Percentiles rank a stretch among this genome's conserved stretches.
Evolutionary conservation across 2,329 filamentous ascomycete genomes (phyloP).

Genomic region (Chaetothyriales sp.): DNA sequence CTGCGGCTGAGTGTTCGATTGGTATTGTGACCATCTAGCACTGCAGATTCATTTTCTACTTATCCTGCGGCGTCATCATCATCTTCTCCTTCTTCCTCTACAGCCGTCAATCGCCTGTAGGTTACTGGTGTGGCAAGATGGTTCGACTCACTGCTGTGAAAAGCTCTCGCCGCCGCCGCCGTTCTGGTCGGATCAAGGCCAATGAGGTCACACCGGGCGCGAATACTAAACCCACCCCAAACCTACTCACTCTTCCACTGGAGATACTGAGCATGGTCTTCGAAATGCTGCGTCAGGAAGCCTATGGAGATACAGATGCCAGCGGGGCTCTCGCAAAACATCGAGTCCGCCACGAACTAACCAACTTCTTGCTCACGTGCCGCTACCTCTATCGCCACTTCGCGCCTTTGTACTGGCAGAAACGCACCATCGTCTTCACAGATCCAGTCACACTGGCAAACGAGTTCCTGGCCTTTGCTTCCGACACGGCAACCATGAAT

Average conservation of each 20-base stretch:
- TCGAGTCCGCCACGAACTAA: background rate
- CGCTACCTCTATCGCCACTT: background rate
- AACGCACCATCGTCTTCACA: background rate
- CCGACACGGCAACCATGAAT: background rate
- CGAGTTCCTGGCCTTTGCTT: background rate
- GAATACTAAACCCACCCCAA: background rate
- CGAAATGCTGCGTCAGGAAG: background rate
- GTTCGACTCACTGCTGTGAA: background rate
- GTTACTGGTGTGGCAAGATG: background rate
- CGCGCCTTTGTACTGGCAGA: background rate
- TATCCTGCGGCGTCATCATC: background rate
- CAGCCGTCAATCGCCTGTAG: background rate
- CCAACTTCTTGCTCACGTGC: background rate
- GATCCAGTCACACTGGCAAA: background rate
- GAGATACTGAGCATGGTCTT: background rate
- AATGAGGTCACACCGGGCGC: background rate
- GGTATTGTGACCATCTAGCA: too few relatives aligned
- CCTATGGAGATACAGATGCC: too few relatives aligned
- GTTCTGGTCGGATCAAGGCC: background rate
- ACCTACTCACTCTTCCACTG: background rate
- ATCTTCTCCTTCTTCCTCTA: background rate
- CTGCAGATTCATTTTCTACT: too few relatives aligned
- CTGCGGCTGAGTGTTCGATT: too few relatives aligned
- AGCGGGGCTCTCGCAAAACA: too few relatives aligned
- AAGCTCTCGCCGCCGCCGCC: background rate